A percentile compares a stretch with the other conserved stretches of the same genome.
These are phyloP conservation scores for Phytophthora ohioensis DNA, from an alignment of 352 stramenopile species.

Conservation along the genomic window DNA sequence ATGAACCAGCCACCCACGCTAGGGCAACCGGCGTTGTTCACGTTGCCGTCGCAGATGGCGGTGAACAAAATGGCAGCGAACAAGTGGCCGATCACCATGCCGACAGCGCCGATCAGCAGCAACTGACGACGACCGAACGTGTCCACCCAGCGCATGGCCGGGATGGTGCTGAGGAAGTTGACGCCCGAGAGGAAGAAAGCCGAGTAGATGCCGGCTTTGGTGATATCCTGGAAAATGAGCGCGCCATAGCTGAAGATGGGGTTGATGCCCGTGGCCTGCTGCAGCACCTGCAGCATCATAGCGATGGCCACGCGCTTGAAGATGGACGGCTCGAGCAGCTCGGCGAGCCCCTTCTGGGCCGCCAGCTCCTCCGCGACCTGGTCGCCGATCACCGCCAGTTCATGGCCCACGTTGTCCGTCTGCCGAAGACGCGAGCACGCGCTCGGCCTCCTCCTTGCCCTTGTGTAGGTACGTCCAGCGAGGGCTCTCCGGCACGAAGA, in stretches of 20 bases:
- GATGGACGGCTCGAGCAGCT: constrained; percentile 38
- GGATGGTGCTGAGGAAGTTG: constrained; percentile 48
- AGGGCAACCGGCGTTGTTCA: constrained; percentile 40
- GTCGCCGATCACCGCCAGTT: constrained; percentile 28
- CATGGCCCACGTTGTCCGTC: constrained; percentile 11
- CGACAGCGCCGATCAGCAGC: constrained; percentile 47
- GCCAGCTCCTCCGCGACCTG: constrained; percentile 40
- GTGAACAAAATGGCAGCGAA: constrained; percentile 46
- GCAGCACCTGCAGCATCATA: constrained; percentile 21
- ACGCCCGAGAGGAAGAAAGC: constrained; percentile 31
- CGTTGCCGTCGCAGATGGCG: constrained; percentile 41
- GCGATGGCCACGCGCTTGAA: constrained; percentile 25
- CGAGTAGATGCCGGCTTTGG: constrained; percentile 15
- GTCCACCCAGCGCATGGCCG: constrained; percentile 52
- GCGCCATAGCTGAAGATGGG: constrained; percentile 31
- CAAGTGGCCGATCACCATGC: constrained; percentile 57
- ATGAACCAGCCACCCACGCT: constrained; percentile 46
- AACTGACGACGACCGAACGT: constrained; percentile 44
- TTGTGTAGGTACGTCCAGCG: too few species aligned
- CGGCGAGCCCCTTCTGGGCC: constrained; percentile 19
- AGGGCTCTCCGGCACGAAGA: too few species aligned
- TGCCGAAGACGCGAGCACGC: background rate
- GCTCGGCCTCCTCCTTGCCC: too few species aligned
- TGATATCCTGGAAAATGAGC: constrained; percentile 24
- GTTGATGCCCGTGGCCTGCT: constrained; percentile 39